A percentile compares a stretch with the other conserved stretches of the same genome.
These are phyloP conservation scores for Rosellinia necatrix DNA, from an alignment of 2,329 filamentous ascomycete genomes.

Conservation along the genomic window DNA sequence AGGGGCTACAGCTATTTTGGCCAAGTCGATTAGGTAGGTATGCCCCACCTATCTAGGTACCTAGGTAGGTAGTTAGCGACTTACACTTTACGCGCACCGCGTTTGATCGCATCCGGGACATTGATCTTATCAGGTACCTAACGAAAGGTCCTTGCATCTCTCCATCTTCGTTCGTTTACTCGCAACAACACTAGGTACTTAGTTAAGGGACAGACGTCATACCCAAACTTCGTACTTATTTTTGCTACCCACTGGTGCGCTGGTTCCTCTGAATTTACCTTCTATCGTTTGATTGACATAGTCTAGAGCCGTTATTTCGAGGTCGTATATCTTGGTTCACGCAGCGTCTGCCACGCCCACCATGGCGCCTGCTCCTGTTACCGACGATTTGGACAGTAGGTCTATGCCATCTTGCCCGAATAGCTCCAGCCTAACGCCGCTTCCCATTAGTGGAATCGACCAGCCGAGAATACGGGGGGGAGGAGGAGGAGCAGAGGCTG, in stretches of 20 bases:
- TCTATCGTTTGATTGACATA: neutral
- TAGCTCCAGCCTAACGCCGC: conserved; percentile 23
- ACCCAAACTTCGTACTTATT: neutral
- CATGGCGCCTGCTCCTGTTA: conserved; percentile 55
- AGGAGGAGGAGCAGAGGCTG: conserved; percentile 78
- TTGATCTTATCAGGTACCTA: neutral
- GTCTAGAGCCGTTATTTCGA: neutral
- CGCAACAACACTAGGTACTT: neutral
- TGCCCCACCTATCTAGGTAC: too few relatives aligned
- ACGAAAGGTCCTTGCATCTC: neutral
- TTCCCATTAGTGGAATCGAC: conserved; percentile 50
- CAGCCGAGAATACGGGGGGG: conserved; percentile 71
- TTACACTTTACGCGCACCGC: conserved; percentile 42
- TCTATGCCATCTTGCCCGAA: conserved; percentile 15
- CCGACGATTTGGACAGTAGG: conserved; percentile 57
- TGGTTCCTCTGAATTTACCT: too few relatives aligned
- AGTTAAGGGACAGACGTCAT: neutral
- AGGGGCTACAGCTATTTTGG: too few relatives aligned
- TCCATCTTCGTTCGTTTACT: neutral
- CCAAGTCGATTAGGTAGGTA: too few relatives aligned
- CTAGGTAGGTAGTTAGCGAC: too few relatives aligned
- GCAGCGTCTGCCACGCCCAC: conserved; percentile 14
- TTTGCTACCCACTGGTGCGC: too few relatives aligned
- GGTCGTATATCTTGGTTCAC: neutral
- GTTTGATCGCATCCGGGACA: too few relatives aligned